phyloP scores from a whole-genome alignment of 345 rosid genomes.

The Euphorbia peplus region DNA sequence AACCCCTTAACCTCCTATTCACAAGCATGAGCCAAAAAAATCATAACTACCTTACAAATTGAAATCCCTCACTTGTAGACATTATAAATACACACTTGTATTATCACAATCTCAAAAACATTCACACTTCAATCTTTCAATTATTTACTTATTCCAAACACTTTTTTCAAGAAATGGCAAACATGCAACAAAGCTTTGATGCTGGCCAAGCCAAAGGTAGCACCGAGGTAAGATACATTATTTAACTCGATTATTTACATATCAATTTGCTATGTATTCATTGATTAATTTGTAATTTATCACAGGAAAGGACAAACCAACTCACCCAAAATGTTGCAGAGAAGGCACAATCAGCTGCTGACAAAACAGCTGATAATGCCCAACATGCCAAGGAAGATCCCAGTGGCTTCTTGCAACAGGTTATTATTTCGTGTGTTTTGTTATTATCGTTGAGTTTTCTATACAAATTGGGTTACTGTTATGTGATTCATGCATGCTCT shows the following conservation, averaged over 20 bases:
- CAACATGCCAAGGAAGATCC: conserved; percentile 13
- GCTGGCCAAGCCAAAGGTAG: conserved; percentile 20
- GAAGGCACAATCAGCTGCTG: conserved; percentile 19
- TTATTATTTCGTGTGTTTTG: not conserved
- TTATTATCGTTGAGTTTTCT: too few species aligned
- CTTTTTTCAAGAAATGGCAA: not conserved
- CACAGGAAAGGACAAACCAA: conserved; percentile 11
- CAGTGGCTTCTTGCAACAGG: conserved; percentile 18
- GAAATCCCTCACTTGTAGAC: too few species aligned
- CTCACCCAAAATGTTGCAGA: not conserved
- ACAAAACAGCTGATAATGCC: conserved; percentile 8
- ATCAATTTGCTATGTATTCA: too few species aligned
- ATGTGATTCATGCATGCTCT: too few species aligned
- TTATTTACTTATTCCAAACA: too few species aligned
- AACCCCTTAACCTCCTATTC: too few species aligned
- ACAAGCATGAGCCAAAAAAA: too few species aligned
- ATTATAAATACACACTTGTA: too few species aligned
- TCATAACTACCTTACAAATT: too few species aligned
- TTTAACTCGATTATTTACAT: not conserved
- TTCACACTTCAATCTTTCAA: too few species aligned
- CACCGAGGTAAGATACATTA: not conserved
- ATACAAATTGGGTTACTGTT: not conserved
- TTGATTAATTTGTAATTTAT: not conserved
- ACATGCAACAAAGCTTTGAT: conserved; percentile 14
- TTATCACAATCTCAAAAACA: too few species aligned